Conservation (phyloP, 2,329 filamentous ascomycete species). For the Verticillium nonalfalfae region DNA sequence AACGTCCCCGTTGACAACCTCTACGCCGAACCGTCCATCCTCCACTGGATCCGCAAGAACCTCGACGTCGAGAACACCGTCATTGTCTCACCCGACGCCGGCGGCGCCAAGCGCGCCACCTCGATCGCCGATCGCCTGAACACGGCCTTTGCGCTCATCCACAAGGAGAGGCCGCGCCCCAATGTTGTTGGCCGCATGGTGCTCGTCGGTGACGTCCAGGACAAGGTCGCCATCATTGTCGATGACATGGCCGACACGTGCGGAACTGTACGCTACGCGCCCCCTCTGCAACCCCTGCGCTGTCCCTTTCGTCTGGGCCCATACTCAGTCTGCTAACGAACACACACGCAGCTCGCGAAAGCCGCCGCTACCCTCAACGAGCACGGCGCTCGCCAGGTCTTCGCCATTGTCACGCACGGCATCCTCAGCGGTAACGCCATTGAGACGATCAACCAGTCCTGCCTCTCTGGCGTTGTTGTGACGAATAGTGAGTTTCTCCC, state of each 20-base stretch:
- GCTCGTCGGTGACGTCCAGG: slow-evolving; percentile 83
- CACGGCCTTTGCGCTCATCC: slow-evolving; percentile 77
- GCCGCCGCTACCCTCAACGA: slow-evolving; percentile 84
- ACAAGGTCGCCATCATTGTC: slow-evolving; percentile 89
- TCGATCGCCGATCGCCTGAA: slow-evolving; percentile 81
- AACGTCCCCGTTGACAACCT: slow-evolving; percentile 63
- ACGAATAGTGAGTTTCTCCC: slow-evolving; percentile 62
- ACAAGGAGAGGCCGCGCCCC: slow-evolving; percentile 62
- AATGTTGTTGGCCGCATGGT: slow-evolving; percentile 89
- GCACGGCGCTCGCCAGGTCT: slow-evolving; percentile 79
- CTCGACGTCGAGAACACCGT: slow-evolving; percentile 70
- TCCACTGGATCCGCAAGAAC: slow-evolving; percentile 79
- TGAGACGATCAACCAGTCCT: slow-evolving; percentile 73
- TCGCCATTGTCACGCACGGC: slow-evolving; percentile 91
- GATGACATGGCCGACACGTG: slow-evolving; percentile 98
- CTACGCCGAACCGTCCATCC: slow-evolving; percentile 79
- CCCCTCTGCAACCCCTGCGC: slow-evolving; percentile 84
- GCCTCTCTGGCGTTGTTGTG: slow-evolving; percentile 72
- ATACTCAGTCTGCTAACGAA: neutral
- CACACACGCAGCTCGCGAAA: slow-evolving; percentile 49
- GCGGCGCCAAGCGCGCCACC: slow-evolving; percentile 80
- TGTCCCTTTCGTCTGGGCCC: slow-evolving; percentile 29
- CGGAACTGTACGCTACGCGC: slow-evolving; percentile 71
- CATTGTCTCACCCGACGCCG: slow-evolving; percentile 81
- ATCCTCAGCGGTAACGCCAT: slow-evolving; percentile 85